phyloP scores from a whole-genome alignment of 2,329 filamentous ascomycete genomes.

The Fusarium palustre region DNA sequence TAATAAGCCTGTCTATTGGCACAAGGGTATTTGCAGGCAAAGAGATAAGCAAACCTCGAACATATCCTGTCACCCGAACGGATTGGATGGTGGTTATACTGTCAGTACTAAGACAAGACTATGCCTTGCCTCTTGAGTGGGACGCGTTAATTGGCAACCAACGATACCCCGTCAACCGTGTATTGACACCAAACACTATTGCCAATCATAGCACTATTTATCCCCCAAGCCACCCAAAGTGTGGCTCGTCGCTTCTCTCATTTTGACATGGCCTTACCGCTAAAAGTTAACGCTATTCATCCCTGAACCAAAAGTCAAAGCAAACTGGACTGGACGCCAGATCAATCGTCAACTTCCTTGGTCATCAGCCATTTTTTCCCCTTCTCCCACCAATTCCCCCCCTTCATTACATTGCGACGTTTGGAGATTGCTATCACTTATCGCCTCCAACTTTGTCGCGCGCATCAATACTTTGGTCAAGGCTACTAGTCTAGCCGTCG shows the following conservation, averaged over 20 bases:
- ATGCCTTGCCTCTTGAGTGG: conserved; percentile 16
- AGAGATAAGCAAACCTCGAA: conserved; percentile 9
- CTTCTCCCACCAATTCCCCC: conserved; percentile 39
- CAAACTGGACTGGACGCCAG: conserved; percentile 23
- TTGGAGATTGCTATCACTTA: conserved; percentile 36
- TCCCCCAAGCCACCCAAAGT: conserved; percentile 29
- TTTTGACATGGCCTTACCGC: conserved; percentile 31
- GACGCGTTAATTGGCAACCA: conserved; percentile 39
- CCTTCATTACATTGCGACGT: conserved; percentile 29
- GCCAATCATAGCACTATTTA: conserved; percentile 30
- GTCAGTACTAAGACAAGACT: neutral
- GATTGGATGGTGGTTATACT: conserved; percentile 6
- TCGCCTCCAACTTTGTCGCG: conserved; percentile 29
- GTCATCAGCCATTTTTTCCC: conserved; percentile 41
- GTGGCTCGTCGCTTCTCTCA: conserved; percentile 38
- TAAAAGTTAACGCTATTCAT: conserved; percentile 40
- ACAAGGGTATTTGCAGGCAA: conserved; percentile 7
- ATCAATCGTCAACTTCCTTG: conserved; percentile 48
- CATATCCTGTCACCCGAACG: neutral
- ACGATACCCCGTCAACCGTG: conserved; percentile 28
- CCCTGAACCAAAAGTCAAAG: conserved; percentile 47
- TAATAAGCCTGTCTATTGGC: neutral
- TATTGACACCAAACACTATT: conserved; percentile 23
- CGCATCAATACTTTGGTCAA: conserved; percentile 26
- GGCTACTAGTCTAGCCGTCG: conserved; percentile 22